Evolutionary conservation across 768 basidiomycete genomes (phyloP), one percentile per base, ranked within the genome.

Genomic region (Boletus sp.): DNA sequence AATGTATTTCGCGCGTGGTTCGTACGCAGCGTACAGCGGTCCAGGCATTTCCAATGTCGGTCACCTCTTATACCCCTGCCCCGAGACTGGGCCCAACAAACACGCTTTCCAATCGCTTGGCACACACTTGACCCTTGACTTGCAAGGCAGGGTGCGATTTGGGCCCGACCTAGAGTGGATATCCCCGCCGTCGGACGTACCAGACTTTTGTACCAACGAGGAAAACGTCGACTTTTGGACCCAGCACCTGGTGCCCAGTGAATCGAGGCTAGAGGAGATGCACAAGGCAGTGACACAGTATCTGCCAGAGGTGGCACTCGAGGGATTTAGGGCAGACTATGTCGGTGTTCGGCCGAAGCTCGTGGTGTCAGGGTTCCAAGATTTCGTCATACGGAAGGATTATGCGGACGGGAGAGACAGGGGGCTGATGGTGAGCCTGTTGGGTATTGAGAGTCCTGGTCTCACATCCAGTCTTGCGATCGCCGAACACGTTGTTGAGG

Each of bases 161-260:
- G 96, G 96, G 0, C 96, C 96, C 5, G 93, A 98, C 67, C 79
- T 97, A 15, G 89, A 97, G 68, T 92, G 91, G 89, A 78, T 97
- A 63, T 76, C 80, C 3, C 84, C 86, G 3, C 80, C 81, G 28
- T 55, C 70, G 6, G 47, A 61, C 20, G 61, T 65, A 48, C 52
- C 50, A 6, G 65, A 70, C 18, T 69, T 70, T 28, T 67, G 73
- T 28, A 45, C 24, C 35, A 58, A 77, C 37, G 71, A 79, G 54
- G 77, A 79, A 18, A 81, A 83, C 35, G 73, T 77, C 1, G 89
- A 94, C 59, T 94, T 92, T 66, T 97, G 94, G 94, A 76, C 71
- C 24, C 74, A 75, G 40, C 77, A 86, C 67, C 74, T 96, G 45
- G 73, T 79, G 14, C 87, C 87, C 3, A 82, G 83, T 52, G 87